Base-by-base conservation (phyloP, 257 asterid species). In the Solanum medicagineum region DNA sequence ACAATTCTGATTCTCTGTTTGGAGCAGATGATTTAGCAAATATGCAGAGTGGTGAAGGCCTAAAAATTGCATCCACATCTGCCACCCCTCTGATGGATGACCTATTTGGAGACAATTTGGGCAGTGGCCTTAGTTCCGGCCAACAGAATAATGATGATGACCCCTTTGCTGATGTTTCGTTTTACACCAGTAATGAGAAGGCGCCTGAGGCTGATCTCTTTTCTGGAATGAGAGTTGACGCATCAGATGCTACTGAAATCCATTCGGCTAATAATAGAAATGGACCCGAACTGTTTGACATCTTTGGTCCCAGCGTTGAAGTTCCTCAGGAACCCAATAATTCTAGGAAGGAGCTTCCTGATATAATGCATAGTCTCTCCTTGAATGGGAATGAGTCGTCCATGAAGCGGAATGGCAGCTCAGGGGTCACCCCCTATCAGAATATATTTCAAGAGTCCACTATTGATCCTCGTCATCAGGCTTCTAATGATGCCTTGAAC, bases 141-240 rank as follows among this genome's bases (percentile, higher is more conserved):
- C 91, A 69, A 84, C 93, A 88, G 60, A 91, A 90, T 68, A 87
- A 85, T 80, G 95, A 92, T 77, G 97, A 93, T 86, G 99, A 97
- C 89, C 98, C 98, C 74, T 97, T 97, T 88, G 98, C 97, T 26
- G 98, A 94, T 88, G 99, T 97, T 86, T 93, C 98, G 15, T 97
- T 97, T 70, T 93, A 92, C 91, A 87, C 26, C 86, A 84, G 83
- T 90, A 89, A 84, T 88, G 90, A 86, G 80, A 92, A 89, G 82
- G 94, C 87, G 87, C 91, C 87, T 47, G 89, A 80, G 75, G 85
- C 88, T 53, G 97, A 94, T 92, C 85, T 91, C 87, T 94, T 96
- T 85, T 93, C 97, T 87, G 95, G 93, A 81, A 85, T 89, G 91
- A 86, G 91, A 65, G 87, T 84, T 85, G 94, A 90, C 85, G 91